These are phyloP conservation scores for Aureobasidium sp. DNA, from an alignment of 2,329 filamentous ascomycete species.

Conservation along the genomic window DNA sequence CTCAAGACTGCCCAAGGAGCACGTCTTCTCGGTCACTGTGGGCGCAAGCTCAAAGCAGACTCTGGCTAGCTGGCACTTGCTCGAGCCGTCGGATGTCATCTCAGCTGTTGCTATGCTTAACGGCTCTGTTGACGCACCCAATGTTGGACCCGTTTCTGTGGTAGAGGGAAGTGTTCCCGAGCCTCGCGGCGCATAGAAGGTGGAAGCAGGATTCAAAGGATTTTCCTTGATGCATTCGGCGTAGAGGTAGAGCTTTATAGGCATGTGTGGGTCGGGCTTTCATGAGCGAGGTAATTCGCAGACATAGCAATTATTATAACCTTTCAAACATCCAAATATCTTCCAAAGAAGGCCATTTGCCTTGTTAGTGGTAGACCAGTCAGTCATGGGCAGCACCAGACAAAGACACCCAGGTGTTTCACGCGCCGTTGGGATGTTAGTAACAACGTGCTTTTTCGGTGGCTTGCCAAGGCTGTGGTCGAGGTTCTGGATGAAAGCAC, in stretches of 20 bases:
- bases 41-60: constrained; percentile 90
- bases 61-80: constrained; percentile 77
- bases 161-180: constrained; percentile 22
- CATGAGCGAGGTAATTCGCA: background rate
- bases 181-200: background rate
- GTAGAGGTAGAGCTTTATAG: constrained; percentile 6
- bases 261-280: background rate
- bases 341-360: background rate
- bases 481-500: too few relatives aligned
- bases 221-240: background rate
- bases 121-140: constrained; percentile 22
- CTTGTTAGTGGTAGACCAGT: background rate
- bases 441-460: background rate
- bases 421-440: constrained; percentile 1
- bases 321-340: background rate
- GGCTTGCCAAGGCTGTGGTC: background rate
- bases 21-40: constrained; percentile 85
- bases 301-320: background rate
- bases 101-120: constrained; percentile 27
- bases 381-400: background rate
- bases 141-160: constrained; percentile 22
- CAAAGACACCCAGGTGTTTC: background rate
- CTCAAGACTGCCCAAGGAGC: constrained; percentile 48
- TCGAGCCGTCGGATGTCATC: constrained; percentile 83
- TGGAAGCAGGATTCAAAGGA: background rate